Base-by-base conservation (phyloP, 306 rosid species). In the Inga leiocalycina region DNA sequence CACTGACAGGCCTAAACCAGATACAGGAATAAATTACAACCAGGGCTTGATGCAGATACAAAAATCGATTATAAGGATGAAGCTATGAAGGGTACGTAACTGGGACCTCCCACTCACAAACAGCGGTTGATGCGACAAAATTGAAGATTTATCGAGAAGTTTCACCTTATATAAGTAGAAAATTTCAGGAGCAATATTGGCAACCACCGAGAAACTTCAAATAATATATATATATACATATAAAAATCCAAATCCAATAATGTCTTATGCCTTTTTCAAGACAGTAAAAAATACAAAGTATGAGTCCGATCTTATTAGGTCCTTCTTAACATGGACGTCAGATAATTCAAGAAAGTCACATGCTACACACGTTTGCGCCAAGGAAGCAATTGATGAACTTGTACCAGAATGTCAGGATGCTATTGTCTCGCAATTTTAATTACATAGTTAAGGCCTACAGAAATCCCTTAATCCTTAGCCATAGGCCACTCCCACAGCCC, bases 61-160 rank as follows among this genome's bases (percentile, higher is more conserved):
- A 17, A 67, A 35, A 71, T 56, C 30, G 12, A 80, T 80, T 13
- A 74, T 10, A 79, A 44, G 68, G 8, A 10, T 39, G n/a, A 79
- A 84, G 72, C 35, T 83, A 61, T 17, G 22, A 62, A 46, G 70
- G 65, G 64, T 48, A 27, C 30, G 30, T 27, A 80, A 52, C 41
- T 77, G 39, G 69, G 85, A 82, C 56, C 45, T 65, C 57, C 54
- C n/a, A 27, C 34, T 48, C 37, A 64, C 52, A 49, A 39, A 66
- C 17, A 49, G 57, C 68, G 46, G 3, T 59, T 69, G 20, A 44
- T 67, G 27, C 62, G 27, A 62, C 52, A 46, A 62, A 78, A 81
- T 52, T 52, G 39, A 78, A 48, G 46, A 51, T 16, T 74, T 71
- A 83, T 24, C 19, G 35, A 45, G 82, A 46, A n/a, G 20, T 70